Conservation (phyloP, 225 moss, liverwort and hornwort species). For the Bryum argenteum region DNA sequence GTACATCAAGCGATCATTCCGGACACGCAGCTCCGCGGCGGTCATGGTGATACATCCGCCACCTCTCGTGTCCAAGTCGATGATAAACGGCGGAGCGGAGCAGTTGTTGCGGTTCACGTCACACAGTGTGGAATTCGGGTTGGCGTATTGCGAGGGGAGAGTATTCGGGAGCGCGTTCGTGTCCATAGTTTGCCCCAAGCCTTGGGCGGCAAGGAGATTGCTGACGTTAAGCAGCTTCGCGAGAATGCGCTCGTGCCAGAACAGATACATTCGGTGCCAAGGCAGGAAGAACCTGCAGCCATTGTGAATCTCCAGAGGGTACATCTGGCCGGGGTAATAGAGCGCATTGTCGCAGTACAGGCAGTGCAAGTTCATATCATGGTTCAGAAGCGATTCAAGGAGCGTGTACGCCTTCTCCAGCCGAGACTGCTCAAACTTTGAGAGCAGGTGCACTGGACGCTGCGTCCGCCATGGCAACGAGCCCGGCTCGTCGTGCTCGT, state of each 20-base stretch:
- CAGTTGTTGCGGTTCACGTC: conserved; percentile 31
- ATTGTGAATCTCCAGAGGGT: conserved; percentile 52
- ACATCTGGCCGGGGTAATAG: conserved; percentile 13
- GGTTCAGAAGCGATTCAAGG: conserved; percentile 23
- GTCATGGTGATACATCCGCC: conserved; percentile 23
- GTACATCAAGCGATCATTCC: conserved; percentile 32
- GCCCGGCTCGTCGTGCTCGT: not conserved
- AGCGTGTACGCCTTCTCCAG: conserved; percentile 37
- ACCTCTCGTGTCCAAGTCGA: conserved; percentile 21
- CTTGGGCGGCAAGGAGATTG: conserved; percentile 45
- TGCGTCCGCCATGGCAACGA: conserved; percentile 22
- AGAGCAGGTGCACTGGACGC: conserved; percentile 31
- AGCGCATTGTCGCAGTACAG: conserved; percentile 33
- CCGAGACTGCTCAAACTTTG: not conserved
- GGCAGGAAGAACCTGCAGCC: conserved; percentile 55
- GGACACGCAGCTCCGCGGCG: not conserved
- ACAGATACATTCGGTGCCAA: conserved; percentile 54
- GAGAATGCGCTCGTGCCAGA: conserved; percentile 57
- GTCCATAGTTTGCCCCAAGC: conserved; percentile 39
- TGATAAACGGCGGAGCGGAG: conserved; percentile 16
- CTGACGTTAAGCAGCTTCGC: conserved; percentile 38
- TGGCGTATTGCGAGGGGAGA: not conserved
- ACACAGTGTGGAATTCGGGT: conserved; percentile 12
- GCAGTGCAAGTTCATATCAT: conserved; percentile 29
- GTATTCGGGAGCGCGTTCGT: not conserved